phyloP scores from a whole-genome alignment of 2,329 filamentous ascomycete genomes.

The Aspergillus sp. region DNA sequence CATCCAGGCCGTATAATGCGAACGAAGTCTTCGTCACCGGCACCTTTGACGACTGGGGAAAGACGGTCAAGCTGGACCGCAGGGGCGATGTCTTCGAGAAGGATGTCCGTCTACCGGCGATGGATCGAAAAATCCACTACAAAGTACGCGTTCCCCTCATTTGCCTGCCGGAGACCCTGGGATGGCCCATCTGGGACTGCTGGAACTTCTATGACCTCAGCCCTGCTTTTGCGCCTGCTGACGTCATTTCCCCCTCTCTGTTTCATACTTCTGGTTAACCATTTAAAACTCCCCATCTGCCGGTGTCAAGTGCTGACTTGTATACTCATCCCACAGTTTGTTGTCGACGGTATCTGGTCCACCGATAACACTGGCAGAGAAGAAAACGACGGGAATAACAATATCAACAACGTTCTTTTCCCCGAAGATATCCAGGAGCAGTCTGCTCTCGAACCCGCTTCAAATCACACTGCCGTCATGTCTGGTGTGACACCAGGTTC shows the following conservation, averaged over 20 bases:
- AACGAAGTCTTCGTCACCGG: constrained; percentile 89
- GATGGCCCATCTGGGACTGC: not conserved
- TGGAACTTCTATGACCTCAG: not conserved
- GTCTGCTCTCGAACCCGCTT: constrained; percentile 2
- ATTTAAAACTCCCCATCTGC: constrained; percentile 14
- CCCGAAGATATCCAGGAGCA: constrained; percentile 55
- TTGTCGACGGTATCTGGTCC: constrained; percentile 86
- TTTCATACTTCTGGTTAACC: constrained; percentile 2
- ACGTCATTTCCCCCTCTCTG: constrained; percentile 17
- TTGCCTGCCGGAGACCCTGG: not conserved
- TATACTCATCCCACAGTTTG: constrained; percentile 54
- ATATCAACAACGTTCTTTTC: constrained; percentile 85
- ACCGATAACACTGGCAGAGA: constrained; percentile 70
- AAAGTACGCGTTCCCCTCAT: constrained; percentile 58
- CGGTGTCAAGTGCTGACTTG: constrained; percentile 7
- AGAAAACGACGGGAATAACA: constrained; percentile 73
- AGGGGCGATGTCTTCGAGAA: constrained; percentile 66
- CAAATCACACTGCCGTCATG: constrained; percentile 22
- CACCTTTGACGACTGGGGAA: constrained; percentile 89
- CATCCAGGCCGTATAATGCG: constrained; percentile 67
- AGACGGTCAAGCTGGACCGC: constrained; percentile 74
- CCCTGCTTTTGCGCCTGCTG: constrained; percentile 1
- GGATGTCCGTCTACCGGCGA: constrained; percentile 60
- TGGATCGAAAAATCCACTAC: constrained; percentile 71
- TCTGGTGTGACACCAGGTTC: constrained; percentile 61